Evolutionary conservation across 2,329 filamentous ascomycete species (phyloP).

Genomic region (Verticillium tricorpus): DNA sequence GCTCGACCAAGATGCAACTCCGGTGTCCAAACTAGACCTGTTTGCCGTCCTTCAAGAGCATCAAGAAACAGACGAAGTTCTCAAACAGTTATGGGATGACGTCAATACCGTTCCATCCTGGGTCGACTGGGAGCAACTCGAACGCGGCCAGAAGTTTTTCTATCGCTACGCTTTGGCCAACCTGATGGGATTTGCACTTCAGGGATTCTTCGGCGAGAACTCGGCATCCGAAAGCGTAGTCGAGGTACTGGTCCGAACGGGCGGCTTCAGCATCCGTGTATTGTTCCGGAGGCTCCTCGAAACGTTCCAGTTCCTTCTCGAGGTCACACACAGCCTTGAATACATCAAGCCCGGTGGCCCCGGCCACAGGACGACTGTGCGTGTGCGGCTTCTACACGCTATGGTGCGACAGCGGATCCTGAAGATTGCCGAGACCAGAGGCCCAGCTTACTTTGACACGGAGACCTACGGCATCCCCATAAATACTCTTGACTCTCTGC

Average conservation of each 20-base stretch:
- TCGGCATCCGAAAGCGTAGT: slow-evolving; percentile 53
- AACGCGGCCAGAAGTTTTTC: no score
- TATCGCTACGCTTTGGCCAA: no score
- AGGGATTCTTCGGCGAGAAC: slow-evolving; percentile 31
- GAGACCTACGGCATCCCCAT: slow-evolving; percentile 56
- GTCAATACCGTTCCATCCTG: slow-evolving; percentile 57
- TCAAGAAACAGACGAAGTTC: no score
- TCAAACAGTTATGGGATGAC: no score
- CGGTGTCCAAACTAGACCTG: no score
- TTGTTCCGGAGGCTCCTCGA: slow-evolving; percentile 52
- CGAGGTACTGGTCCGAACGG: slow-evolving; percentile 61
- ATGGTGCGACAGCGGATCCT: slow-evolving; percentile 59
- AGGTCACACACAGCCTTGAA: slow-evolving; percentile 55
- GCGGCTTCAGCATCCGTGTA: slow-evolving; percentile 59
- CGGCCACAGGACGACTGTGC: slow-evolving; percentile 55
- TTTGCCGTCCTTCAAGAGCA: no score
- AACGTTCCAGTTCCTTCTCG: slow-evolving; percentile 37
- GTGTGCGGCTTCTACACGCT: slow-evolving; percentile 61
- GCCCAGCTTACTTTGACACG: slow-evolving; percentile 55
- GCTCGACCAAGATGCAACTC: no score
- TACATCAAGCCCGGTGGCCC: slow-evolving; percentile 57
- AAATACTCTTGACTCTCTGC: slow-evolving; percentile 61
- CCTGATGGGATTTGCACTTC: slow-evolving; percentile 42
- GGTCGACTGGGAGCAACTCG: slow-evolving; percentile 54
- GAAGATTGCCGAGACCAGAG: slow-evolving; percentile 41